These are phyloP conservation scores for Posidonia australis DNA, from an alignment of 106 monocot genomes.

Conservation along the genomic window DNA sequence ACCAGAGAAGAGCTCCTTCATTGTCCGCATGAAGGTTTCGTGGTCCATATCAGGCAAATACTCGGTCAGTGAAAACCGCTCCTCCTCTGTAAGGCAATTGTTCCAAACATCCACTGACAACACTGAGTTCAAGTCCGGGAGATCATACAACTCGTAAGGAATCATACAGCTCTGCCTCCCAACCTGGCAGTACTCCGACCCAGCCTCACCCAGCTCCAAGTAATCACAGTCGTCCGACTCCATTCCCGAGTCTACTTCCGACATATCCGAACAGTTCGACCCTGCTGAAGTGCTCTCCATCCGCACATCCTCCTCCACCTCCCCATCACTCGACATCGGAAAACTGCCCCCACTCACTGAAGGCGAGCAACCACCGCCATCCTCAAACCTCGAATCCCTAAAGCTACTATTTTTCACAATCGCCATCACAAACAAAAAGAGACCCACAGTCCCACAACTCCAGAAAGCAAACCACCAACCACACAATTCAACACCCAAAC, in stretches of 20 bases:
- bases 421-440: conserved; percentile 27
- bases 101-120: conserved; percentile 61
- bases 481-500: conserved; percentile 1
- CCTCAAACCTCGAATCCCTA: conserved; percentile 21
- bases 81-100: conserved; percentile 60
- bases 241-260: conserved; percentile 50
- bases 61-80: conserved; percentile 45
- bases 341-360: conserved; percentile 2
- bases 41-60: conserved; percentile 76
- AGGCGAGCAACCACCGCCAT: conserved; percentile 20
- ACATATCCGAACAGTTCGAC: conserved; percentile 7
- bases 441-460: neutral
- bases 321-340: conserved; percentile 17
- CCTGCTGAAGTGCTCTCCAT: conserved; percentile 8
- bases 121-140: conserved; percentile 26
- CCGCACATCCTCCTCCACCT: conserved; percentile 20
- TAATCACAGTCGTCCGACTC: conserved; percentile 62
- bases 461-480: neutral
- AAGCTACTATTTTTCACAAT: conserved; percentile 27
- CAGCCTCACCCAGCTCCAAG: conserved; percentile 46
- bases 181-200: conserved; percentile 57
- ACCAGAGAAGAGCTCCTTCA: conserved; percentile 56
- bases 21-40: conserved; percentile 43
- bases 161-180: conserved; percentile 51
- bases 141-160: conserved; percentile 57